Evolutionary conservation across 306 rosid genomes (phyloP).

Genomic region (Lotus japonicus): DNA sequence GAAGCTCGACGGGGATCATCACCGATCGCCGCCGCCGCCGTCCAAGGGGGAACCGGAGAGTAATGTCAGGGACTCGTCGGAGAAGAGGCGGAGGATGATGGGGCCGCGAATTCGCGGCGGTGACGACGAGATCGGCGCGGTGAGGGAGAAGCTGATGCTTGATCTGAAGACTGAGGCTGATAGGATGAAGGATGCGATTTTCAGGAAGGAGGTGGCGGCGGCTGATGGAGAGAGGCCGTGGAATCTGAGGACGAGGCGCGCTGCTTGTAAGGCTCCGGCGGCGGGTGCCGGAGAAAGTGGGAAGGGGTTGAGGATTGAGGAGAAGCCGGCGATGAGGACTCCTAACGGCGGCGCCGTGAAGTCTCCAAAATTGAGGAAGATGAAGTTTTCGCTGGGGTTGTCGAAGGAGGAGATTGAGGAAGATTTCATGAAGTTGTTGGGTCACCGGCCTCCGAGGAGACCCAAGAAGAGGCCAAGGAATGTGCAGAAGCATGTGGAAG

Average conservation of each 20-base stretch:
- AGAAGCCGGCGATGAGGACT: conserved; percentile 50
- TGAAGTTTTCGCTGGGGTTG: conserved; percentile 49
- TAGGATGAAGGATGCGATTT: conserved; percentile 59
- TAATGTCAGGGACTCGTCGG: conserved; percentile 27
- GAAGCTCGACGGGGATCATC: conserved; percentile 57
- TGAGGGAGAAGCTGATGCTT: conserved; percentile 70
- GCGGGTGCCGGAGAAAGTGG: conserved; percentile 18
- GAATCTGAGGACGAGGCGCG: conserved; percentile 71
- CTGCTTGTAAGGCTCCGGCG: conserved; percentile 49
- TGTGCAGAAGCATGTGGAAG: conserved; percentile 72
- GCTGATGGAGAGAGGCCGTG: conserved; percentile 45
- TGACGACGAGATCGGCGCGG: conserved; percentile 72
- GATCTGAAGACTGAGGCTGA: conserved; percentile 74
- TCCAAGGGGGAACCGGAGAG: conserved; percentile 19
- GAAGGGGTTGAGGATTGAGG: conserved; percentile 52
- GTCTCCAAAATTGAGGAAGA: conserved; percentile 40
- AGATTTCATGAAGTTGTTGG: conserved; percentile 59
- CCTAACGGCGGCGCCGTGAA: conserved; percentile 36
- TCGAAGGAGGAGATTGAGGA: conserved; percentile 76
- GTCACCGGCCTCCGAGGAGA: conserved; percentile 69
- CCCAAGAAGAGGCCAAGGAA: conserved; percentile 60
- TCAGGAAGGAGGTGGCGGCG: conserved; percentile 34
- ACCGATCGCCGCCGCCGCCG: conserved; percentile 37
- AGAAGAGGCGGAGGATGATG: conserved; percentile 22
- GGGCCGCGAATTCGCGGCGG: conserved; percentile 27